Conservation (phyloP, 768 basidiomycete species). For the Mycena galopus region DNA sequence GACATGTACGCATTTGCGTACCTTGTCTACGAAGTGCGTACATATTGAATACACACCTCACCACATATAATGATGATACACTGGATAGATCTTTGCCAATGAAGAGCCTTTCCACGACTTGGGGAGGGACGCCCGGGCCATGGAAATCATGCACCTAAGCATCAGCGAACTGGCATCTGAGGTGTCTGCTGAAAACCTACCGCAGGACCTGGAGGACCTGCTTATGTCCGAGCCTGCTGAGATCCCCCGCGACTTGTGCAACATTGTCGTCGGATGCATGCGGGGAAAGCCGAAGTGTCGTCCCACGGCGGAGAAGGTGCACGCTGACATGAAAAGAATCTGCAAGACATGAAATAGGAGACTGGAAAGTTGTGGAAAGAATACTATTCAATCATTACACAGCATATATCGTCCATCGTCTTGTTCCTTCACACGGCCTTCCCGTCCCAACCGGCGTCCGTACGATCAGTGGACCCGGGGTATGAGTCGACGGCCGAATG, state of each 20-base stretch:
- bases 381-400: no score
- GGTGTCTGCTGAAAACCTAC: neutral
- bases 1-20: constrained; percentile 17
- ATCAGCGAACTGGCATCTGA: neutral
- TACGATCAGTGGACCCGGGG: no score
- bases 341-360: no score
- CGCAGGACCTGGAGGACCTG: neutral
- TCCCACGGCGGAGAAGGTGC: neutral
- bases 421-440: no score
- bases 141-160: neutral
- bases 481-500: no score
- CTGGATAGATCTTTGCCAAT: neutral
- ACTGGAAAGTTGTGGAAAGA: no score
- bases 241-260: neutral
- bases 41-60: neutral
- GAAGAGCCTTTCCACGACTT: neutral
- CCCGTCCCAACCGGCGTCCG: no score
- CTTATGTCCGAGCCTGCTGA: neutral
- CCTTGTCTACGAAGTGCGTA: neutral
- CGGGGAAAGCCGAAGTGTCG: neutral
- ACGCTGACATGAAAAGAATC: neutral
- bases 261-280: neutral
- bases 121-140: neutral
- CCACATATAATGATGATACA: neutral
- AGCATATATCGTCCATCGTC: no score